Evolutionary conservation across 78 protist genomes (phyloP).

Genomic region (Emiliania huxleyi): DNA sequence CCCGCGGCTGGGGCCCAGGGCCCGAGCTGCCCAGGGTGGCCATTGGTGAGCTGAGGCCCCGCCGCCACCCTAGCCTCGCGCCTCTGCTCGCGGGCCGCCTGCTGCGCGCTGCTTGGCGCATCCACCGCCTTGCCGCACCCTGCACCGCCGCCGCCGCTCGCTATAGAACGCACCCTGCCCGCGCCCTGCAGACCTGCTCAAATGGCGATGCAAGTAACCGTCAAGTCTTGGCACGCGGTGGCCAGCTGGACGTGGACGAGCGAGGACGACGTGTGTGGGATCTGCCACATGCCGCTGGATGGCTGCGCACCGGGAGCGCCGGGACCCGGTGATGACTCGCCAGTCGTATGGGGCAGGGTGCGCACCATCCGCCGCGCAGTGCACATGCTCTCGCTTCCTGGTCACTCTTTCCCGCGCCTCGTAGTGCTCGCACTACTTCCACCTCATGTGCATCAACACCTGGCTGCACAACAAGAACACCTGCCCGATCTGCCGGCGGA

Average conservation of each 20-base stretch:
- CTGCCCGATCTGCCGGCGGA: neutral
- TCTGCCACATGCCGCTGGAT: slow-evolving; percentile 26
- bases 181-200: too few relatives aligned
- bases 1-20: too few relatives aligned
- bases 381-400: neutral
- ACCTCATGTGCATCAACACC: neutral
- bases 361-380: neutral
- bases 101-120: too few relatives aligned
- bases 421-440: slow-evolving; percentile 28
- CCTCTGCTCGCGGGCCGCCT: too few relatives aligned
- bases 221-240: neutral
- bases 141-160: too few relatives aligned
- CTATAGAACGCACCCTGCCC: too few relatives aligned
- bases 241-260: slow-evolving; percentile 29
- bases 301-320: slow-evolving; percentile 1
- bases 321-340: slow-evolving; percentile 4
- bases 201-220: neutral
- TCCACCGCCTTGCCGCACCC: too few relatives aligned
- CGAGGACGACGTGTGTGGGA: slow-evolving; percentile 27
- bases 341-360: slow-evolving; percentile 21
- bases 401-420: neutral
- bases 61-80: too few relatives aligned
- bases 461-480: slow-evolving; percentile 16
- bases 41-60: too few relatives aligned
- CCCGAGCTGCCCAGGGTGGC: too few relatives aligned